These are phyloP conservation scores for Yarrowia keelungensis DNA, from an alignment of 805 yeast genomes.

Conservation along the genomic window DNA sequence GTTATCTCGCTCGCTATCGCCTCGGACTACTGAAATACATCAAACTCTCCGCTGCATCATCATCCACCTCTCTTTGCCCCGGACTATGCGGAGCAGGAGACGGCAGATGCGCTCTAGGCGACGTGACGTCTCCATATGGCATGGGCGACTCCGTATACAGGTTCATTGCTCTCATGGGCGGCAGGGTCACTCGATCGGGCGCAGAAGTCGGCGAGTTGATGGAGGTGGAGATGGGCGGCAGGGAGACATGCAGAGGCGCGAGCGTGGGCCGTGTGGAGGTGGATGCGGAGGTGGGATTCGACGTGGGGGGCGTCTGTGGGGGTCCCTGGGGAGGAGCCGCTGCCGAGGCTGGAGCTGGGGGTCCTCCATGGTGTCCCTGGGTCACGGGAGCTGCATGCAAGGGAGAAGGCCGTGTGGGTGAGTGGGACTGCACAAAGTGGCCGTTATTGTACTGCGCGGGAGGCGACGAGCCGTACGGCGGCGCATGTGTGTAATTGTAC, in stretches of 20 bases:
- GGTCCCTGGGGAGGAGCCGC: background rate
- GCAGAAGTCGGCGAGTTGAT: constrained; percentile 26
- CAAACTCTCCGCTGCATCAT: constrained; percentile 10
- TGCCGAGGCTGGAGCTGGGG: too few relatives aligned
- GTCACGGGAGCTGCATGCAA: background rate
- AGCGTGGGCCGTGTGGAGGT: background rate
- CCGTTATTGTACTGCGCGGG: constrained; percentile 10
- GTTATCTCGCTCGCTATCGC: background rate
- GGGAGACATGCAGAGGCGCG: constrained; percentile 15
- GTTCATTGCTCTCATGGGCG: constrained; percentile 11
- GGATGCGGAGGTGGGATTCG: background rate
- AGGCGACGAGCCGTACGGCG: too few relatives aligned
- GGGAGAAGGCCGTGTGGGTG: constrained; percentile 8
- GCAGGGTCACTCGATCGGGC: constrained; percentile 22
- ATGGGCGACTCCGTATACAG: background rate
- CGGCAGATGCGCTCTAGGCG: constrained; percentile 18
- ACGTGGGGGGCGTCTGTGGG: constrained; percentile 15
- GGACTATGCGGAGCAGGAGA: constrained; percentile 14
- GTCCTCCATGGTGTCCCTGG: too few relatives aligned
- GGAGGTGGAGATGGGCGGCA: constrained; percentile 26
- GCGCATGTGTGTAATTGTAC: too few relatives aligned
- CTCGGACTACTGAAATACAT: constrained; percentile 29
- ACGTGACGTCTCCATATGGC: constrained; percentile 4
- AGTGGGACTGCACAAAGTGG: constrained; percentile 2
- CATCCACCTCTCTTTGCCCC: constrained; percentile 8